Conservation (phyloP, 2,329 filamentous ascomycete species). For the Ceratocystis smalleyi region DNA sequence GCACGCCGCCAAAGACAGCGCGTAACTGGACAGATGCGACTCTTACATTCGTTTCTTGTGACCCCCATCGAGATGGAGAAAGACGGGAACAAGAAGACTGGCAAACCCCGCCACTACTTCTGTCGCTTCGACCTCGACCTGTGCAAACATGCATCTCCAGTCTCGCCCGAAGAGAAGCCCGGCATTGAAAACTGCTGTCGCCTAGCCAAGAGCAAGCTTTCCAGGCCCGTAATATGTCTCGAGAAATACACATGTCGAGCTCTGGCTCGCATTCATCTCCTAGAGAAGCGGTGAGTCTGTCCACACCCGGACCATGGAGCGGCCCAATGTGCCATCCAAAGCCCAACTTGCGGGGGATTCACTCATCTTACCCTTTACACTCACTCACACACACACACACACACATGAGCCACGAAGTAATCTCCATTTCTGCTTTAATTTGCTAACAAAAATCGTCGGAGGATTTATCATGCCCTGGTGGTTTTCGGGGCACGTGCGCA, state of each 20-base stretch:
- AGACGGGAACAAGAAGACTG: too few relatives aligned
- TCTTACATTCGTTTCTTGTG: background rate
- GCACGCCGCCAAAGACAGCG: conserved; percentile 2
- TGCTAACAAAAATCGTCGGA: background rate
- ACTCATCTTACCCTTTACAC: background rate
- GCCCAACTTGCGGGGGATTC: background rate
- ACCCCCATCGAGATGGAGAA: background rate
- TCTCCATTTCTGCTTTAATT: background rate
- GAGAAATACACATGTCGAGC: too few relatives aligned
- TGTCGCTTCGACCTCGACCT: too few relatives aligned
- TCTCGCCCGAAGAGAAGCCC: too few relatives aligned
- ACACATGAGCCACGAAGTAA: background rate
- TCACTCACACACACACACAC: background rate
- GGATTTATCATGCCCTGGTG: conserved; percentile 4
- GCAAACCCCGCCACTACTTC: too few relatives aligned
- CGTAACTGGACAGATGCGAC: background rate
- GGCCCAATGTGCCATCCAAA: background rate
- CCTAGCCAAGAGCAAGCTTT: too few relatives aligned
- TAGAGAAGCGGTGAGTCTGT: background rate
- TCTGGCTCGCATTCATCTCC: background rate
- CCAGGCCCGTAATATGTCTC: too few relatives aligned
- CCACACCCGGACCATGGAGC: background rate
- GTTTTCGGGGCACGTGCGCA: background rate
- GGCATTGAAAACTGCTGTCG: too few relatives aligned
- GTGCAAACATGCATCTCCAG: too few relatives aligned